phyloP scores from a whole-genome alignment of 2,329 filamentous ascomycete genomes.

The Claviceps maximensis region DNA sequence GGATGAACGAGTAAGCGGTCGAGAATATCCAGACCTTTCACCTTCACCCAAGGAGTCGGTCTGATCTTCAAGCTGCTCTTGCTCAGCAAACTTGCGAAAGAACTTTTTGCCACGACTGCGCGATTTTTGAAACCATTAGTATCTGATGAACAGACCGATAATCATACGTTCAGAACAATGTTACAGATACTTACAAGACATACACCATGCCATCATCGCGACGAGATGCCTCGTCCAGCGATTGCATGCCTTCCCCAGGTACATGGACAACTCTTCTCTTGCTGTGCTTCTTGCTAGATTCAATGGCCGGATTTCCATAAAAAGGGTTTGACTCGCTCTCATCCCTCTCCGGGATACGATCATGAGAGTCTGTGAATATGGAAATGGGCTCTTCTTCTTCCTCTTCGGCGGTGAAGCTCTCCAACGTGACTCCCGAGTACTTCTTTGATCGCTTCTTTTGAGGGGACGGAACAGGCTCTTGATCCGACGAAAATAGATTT shows the following conservation, averaged over 20 bases:
- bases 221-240: slow-evolving; percentile 48
- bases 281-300: slow-evolving; percentile 35
- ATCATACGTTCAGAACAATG: background rate
- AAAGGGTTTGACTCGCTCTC: slow-evolving; percentile 61
- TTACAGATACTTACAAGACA: slow-evolving; percentile 53
- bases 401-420: slow-evolving; percentile 46
- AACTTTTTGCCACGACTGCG: slow-evolving; percentile 65
- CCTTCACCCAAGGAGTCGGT: slow-evolving; percentile 22
- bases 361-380: slow-evolving; percentile 70
- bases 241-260: slow-evolving; percentile 42
- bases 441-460: slow-evolving; percentile 46
- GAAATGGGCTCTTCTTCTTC: slow-evolving; percentile 46
- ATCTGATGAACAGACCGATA: background rate
- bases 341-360: slow-evolving; percentile 58
- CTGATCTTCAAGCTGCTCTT: slow-evolving; percentile 19
- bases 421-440: slow-evolving; percentile 39
- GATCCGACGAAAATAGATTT: slow-evolving; percentile 47
- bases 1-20: slow-evolving; percentile 49
- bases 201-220: slow-evolving; percentile 64
- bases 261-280: slow-evolving; percentile 41
- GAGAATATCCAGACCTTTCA: slow-evolving; percentile 20
- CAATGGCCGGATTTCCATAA: slow-evolving; percentile 33
- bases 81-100: slow-evolving; percentile 52
- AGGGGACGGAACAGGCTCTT: slow-evolving; percentile 45
- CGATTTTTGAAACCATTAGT: background rate